Evolutionary conservation across 257 asterid species (phyloP), one percentile per base, ranked within the genome.

Genomic region (Asclepias syriaca): DNA sequence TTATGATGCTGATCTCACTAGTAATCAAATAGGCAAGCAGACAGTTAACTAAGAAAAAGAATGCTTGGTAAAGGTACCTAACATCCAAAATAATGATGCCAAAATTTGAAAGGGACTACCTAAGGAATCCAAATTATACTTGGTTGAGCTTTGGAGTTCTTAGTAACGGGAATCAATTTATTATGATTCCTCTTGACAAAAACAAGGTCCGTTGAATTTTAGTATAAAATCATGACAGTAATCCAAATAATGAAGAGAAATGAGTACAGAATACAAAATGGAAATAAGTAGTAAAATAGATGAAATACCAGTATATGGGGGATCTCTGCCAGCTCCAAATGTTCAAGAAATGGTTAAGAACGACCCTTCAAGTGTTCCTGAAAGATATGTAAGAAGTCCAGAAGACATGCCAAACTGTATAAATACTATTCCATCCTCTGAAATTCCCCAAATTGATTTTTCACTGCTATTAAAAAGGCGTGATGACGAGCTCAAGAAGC

Each of bases 361-460:
- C 10, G 45, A 60, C 15, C 46, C 66, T 60, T 29, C 21, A 29
- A 60, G 18, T 10, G 66, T 60, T 15, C 66, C 66, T 1, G 66
- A 60, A 32, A 60, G 66, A 60, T 60, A 29, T 43, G 32, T 60
- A 58, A 24, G 65, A 37, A 58, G 65, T 27, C 39, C 39, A 24
- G 45, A 60, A 12, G 66, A 27, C 66, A 37, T 32, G 43, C 12
- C 32, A 29, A 60, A 16, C 15, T 14, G 45, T 32, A n/a, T 19
- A 19, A 21, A 19, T 19, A 6, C 21, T 22, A 32, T 61, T 65
- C 21, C 34, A 49, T 82, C 85, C 2, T 21, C 76, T 24, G 76
- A 74, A n/a, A 79, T 81, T 16, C 90, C 87, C 3, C 43, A 76
- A 80, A 77, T 86, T 6, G 79, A 84, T 75, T 57, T 80, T 64